These are phyloP conservation scores for Dothideomycetidae sp. DNA, from an alignment of 2,329 filamentous ascomycete species.

Conservation along the genomic window DNA sequence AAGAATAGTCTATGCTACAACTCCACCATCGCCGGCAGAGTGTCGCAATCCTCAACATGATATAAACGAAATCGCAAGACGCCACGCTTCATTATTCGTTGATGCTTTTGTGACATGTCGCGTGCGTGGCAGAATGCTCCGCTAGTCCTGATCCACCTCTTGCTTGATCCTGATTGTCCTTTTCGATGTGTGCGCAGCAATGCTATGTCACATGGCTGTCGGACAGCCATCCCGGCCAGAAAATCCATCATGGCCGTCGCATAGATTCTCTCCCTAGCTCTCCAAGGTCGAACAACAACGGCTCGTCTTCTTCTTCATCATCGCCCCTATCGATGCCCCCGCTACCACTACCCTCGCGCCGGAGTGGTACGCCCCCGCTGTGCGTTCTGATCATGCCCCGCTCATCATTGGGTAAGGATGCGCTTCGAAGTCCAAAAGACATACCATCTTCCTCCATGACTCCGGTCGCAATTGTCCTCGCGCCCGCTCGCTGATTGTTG, in stretches of 20 bases:
- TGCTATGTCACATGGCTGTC: too few species aligned
- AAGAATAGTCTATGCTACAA: too few species aligned
- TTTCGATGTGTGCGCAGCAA: too few species aligned
- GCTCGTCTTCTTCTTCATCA: constrained; percentile 46
- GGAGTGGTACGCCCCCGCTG: constrained; percentile 23
- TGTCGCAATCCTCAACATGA: too few species aligned
- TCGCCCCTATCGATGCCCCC: constrained; percentile 23
- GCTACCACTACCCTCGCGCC: constrained; percentile 11
- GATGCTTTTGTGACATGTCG: background rate
- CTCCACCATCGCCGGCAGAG: too few species aligned
- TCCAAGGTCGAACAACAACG: constrained; percentile 57
- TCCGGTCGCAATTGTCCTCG: constrained; percentile 22
- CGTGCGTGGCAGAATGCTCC: too few species aligned
- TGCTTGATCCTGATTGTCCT: background rate
- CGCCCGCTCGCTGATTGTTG: constrained; percentile 44
- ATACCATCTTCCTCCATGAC: constrained; percentile 44
- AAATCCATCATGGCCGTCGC: background rate
- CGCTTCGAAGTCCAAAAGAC: constrained; percentile 48
- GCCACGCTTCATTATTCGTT: too few species aligned
- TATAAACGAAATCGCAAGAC: too few species aligned
- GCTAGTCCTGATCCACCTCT: too few species aligned
- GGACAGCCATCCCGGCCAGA: too few species aligned
- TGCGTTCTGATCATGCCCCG: constrained; percentile 43
- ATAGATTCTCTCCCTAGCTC: constrained; percentile 40
- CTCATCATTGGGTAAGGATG: constrained; percentile 51